Conservation (phyloP, 352 stramenopile genomes). For the Pythium oligandrum region DNA sequence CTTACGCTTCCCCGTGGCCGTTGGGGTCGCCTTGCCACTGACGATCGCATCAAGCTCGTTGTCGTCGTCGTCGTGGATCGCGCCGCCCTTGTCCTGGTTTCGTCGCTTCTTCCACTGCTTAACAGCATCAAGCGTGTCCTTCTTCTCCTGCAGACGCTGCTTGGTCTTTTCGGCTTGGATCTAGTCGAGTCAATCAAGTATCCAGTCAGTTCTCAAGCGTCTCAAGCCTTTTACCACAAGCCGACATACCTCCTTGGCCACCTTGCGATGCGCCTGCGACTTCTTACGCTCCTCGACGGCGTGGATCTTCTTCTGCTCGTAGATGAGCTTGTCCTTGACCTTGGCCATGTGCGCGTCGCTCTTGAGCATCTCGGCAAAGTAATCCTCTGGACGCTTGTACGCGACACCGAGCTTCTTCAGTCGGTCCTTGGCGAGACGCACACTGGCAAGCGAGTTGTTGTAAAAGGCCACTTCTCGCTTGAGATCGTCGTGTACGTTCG, state of each 20-base stretch:
- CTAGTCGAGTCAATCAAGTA: slow-evolving; percentile 8
- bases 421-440: slow-evolving; percentile 66
- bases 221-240: slow-evolving; percentile 1
- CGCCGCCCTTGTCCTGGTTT: slow-evolving; percentile 63
- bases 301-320: slow-evolving; percentile 99
- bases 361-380: slow-evolving; percentile 99
- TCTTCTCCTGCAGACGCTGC: slow-evolving; percentile 81
- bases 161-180: slow-evolving; percentile 80
- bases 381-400: slow-evolving; percentile 95
- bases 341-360: slow-evolving; percentile 94
- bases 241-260: slow-evolving; percentile 89
- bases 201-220: slow-evolving; percentile 2
- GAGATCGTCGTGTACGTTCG: slow-evolving; percentile 85
- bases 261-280: slow-evolving; percentile 95
- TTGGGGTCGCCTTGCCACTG: slow-evolving; percentile 45
- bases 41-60: slow-evolving; percentile 62
- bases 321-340: slow-evolving; percentile 98
- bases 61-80: slow-evolving; percentile 57
- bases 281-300: slow-evolving; percentile 97
- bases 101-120: slow-evolving; percentile 88
- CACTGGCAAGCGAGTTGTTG: slow-evolving; percentile 83
- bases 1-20: slow-evolving; percentile 41
- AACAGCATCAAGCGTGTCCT: slow-evolving; percentile 81
- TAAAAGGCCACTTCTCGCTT: slow-evolving; percentile 96
- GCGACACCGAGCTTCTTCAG: slow-evolving; percentile 68